Percentiles rank a stretch among this genome's conserved stretches.
phyloP scores from a whole-genome alignment of 2,329 filamentous ascomycete species.

The Clarireedia sp. region DNA sequence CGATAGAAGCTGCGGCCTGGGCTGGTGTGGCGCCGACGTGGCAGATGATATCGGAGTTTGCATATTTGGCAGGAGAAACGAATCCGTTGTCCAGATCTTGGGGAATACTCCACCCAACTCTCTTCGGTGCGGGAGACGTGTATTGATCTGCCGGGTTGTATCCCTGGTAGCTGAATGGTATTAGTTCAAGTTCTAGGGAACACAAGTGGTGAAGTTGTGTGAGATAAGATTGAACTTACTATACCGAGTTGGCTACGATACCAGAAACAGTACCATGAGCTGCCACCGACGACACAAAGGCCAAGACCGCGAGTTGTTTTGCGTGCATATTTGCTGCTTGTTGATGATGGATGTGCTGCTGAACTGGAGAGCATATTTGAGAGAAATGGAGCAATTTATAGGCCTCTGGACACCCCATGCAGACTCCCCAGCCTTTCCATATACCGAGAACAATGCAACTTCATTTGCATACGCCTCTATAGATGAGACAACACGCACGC shows the following conservation, averaged over 20 bases:
- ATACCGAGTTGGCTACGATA: conserved; percentile 26
- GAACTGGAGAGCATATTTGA: neutral
- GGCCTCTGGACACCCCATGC: neutral
- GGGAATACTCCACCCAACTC: conserved; percentile 46
- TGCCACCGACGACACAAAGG: conserved; percentile 16
- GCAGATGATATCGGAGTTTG: conserved; percentile 49
- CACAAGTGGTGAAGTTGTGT: neutral
- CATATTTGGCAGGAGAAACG: conserved; percentile 40
- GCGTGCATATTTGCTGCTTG: conserved; percentile 13
- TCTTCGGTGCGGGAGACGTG: conserved; percentile 30
- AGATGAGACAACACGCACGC: neutral
- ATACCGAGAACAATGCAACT: neutral
- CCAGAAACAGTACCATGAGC: conserved; percentile 25
- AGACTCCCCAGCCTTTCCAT: neutral
- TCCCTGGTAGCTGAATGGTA: conserved; percentile 29
- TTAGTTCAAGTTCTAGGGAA: neutral
- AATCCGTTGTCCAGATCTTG: conserved; percentile 44
- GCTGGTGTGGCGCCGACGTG: conserved; percentile 49
- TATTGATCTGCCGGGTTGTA: conserved; percentile 28
- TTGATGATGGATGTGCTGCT: neutral
- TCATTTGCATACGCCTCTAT: neutral
- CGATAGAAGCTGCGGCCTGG: conserved; percentile 43
- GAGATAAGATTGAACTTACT: conserved; percentile 14
- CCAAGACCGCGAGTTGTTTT: conserved; percentile 13
- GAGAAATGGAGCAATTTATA: neutral